These are phyloP conservation scores for Globisporangium nagaii DNA, from an alignment of 352 stramenopile genomes.

Conservation along the genomic window DNA sequence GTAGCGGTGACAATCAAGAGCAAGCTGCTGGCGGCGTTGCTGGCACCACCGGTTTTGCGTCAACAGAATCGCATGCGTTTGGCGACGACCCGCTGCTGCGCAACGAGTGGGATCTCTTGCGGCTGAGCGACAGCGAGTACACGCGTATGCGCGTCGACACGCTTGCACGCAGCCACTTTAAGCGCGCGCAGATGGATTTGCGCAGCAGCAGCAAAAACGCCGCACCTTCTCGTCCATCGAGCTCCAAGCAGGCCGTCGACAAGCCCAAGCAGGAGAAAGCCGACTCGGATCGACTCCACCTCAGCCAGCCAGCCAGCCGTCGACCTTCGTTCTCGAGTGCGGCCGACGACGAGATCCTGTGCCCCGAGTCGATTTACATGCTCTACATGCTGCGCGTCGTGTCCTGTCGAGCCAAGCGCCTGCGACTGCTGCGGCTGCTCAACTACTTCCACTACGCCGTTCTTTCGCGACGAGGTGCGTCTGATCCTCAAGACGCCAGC, in stretches of 20 bases:
- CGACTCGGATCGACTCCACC: neutral
- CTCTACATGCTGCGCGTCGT: constrained; percentile 39
- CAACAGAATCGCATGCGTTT: neutral
- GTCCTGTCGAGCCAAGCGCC: constrained; percentile 28
- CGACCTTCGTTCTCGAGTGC: too few species aligned
- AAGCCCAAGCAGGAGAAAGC: neutral
- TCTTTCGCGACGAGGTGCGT: neutral
- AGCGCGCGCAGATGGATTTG: constrained; percentile 31
- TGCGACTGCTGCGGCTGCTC: constrained; percentile 34
- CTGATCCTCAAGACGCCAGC: neutral
- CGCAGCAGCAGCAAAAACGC: neutral
- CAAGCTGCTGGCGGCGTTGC: neutral
- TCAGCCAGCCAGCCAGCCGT: neutral
- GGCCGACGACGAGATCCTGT: constrained; percentile 11
- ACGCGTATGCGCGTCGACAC: constrained; percentile 25
- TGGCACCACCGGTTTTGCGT: neutral
- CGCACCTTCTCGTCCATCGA: neutral
- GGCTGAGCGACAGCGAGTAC: constrained; percentile 28
- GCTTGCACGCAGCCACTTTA: constrained; percentile 28
- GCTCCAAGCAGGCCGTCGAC: neutral
- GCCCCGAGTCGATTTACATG: constrained; percentile 23
- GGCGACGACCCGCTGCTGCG: constrained; percentile 28
- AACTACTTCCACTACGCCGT: constrained; percentile 47
- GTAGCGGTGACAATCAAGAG: neutral
- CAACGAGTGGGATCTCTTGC: constrained; percentile 36